Conservation (phyloP, 1,284 basidiomycete genomes). For the Moniliella sp. region DNA sequence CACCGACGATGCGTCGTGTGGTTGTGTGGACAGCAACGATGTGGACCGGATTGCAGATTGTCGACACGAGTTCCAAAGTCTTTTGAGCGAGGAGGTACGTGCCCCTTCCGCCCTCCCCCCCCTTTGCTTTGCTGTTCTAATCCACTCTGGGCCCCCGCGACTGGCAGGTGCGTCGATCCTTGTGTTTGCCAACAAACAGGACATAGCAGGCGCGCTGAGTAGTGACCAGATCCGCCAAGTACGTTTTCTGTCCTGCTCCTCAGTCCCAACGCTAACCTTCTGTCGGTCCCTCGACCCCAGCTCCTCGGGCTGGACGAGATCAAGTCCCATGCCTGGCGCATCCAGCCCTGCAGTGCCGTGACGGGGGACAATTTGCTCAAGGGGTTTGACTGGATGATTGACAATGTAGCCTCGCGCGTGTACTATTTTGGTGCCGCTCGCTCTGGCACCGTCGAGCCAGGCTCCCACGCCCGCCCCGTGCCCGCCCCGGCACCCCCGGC, state of each 20-base stretch:
- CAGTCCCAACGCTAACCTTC: too few relatives aligned
- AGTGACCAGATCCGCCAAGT: constrained; percentile 62
- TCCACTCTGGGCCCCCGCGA: too few relatives aligned
- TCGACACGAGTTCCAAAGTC: constrained; percentile 57
- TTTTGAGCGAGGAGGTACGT: constrained; percentile 81
- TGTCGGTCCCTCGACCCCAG: constrained; percentile 2
- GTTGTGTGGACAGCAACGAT: constrained; percentile 93
- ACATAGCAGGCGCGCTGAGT: constrained; percentile 66
- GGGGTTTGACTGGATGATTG: constrained; percentile 82
- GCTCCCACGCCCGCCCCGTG: too few relatives aligned
- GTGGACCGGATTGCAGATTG: constrained; percentile 70
- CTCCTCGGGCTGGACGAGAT: constrained; percentile 37
- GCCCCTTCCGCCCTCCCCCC: too few relatives aligned
- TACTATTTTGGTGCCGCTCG: constrained; percentile 16
- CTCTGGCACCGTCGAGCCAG: too few relatives aligned
- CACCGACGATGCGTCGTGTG: constrained; percentile 87
- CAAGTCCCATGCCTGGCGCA: constrained; percentile 68
- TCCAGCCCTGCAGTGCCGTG: constrained; percentile 73
- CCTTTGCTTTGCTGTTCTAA: too few relatives aligned
- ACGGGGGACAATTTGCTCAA: constrained; percentile 62
- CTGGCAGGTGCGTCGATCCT: constrained; percentile 83
- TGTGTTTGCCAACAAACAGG: constrained; percentile 97
- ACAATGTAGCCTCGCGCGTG: constrained; percentile 47
- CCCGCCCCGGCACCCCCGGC: too few relatives aligned
- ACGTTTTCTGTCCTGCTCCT: constrained; percentile 25